Evolutionary conservation across 495 filamentous ascomycete genomes (phyloP).

Genomic region (Talaromyces proteolyticus): DNA sequence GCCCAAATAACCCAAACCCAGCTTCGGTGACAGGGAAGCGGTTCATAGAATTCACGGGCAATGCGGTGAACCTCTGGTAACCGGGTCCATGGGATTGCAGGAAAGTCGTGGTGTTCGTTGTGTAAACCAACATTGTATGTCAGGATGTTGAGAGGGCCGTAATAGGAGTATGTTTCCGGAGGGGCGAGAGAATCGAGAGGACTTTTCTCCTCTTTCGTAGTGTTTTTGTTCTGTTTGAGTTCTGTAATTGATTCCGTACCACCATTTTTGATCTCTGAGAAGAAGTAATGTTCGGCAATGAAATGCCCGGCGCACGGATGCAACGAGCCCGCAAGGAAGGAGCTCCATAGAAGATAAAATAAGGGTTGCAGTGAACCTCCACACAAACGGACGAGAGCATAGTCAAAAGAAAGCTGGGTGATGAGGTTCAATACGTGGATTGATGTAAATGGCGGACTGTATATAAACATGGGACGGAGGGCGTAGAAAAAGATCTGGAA

Average conservation of each 20-base stretch:
- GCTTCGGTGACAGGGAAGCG: conserved; percentile 78
- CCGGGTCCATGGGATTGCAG: conserved; percentile 89
- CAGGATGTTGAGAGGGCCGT: conserved; percentile 84
- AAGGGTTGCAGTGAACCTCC: conserved; percentile 53
- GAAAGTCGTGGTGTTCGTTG: conserved; percentile 99
- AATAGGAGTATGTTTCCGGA: conserved; percentile 97
- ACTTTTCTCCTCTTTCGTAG: conserved; percentile 25
- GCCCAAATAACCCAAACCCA: conserved; percentile 94
- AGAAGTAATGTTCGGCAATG: conserved; percentile 99
- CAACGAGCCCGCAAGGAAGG: conserved; percentile 87
- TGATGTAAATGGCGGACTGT: conserved; percentile 78
- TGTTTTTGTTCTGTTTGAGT: conserved; percentile 20
- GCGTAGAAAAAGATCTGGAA: conserved; percentile 99
- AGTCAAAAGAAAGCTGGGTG: conserved; percentile 75
- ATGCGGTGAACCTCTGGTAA: conserved; percentile 68
- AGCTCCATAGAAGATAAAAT: conserved; percentile 75
- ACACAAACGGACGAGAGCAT: conserved; percentile 50
- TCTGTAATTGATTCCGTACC: conserved; percentile 50
- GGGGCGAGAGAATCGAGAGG: conserved; percentile 46
- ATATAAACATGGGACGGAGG: conserved; percentile 93
- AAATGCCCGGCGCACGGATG: conserved; percentile 98
- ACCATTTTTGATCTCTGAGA: conserved; percentile 57
- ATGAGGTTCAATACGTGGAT: conserved; percentile 78
- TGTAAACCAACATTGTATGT: conserved; percentile 97
- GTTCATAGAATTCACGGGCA: conserved; percentile 90